These are phyloP conservation scores for Ophiostoma sp. DNA, from an alignment of 2,329 filamentous ascomycete genomes.

Conservation along the genomic window DNA sequence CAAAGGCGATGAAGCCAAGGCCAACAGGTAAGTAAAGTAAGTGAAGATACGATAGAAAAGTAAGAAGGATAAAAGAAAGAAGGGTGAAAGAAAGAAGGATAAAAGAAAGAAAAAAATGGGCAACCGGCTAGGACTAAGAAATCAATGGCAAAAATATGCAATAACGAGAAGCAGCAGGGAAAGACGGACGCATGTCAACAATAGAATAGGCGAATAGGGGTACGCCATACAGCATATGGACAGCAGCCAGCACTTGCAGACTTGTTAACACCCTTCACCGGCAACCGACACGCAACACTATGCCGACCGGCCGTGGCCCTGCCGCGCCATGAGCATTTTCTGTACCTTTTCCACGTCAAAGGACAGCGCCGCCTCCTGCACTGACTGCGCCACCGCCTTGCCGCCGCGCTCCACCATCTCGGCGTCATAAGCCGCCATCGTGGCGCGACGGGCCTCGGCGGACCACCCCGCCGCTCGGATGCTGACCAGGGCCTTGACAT, in stretches of 20 bases:
- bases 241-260: background rate
- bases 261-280: too few relatives aligned
- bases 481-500: slow-evolving; percentile 33
- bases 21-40: background rate
- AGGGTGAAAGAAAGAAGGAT: background rate
- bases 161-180: background rate
- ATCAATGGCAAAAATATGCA: background rate
- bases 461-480: slow-evolving; percentile 25
- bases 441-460: slow-evolving; percentile 22
- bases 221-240: background rate
- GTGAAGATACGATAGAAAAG: background rate
- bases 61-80: background rate
- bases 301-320: slow-evolving; percentile 30
- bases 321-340: slow-evolving; percentile 34
- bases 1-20: background rate
- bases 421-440: slow-evolving; percentile 32
- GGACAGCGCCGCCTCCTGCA: slow-evolving; percentile 33
- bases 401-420: slow-evolving; percentile 34
- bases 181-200: background rate
- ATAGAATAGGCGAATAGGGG: background rate
- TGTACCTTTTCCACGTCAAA: slow-evolving; percentile 31
- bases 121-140: background rate
- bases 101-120: background rate
- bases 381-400: slow-evolving; percentile 34
- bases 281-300: slow-evolving; percentile 9